phyloP scores from a whole-genome alignment of 371 early-diverging fungal genomes.

The Rhizomucor miehei region DNA sequence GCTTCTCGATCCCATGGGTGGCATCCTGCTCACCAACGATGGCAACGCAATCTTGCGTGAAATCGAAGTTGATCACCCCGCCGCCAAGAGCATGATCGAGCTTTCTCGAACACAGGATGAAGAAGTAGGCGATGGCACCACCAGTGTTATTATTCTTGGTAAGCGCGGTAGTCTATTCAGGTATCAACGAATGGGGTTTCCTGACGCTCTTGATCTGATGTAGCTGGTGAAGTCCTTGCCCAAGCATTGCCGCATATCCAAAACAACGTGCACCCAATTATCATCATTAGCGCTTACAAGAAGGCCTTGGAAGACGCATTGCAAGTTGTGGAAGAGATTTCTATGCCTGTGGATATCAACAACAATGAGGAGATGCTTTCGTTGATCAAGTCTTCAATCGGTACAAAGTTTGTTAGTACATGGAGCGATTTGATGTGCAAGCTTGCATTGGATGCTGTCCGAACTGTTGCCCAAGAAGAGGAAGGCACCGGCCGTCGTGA shows the following conservation, averaged over 20 bases:
- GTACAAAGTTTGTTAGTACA: constrained; percentile 96
- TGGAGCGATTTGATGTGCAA: constrained; percentile 98
- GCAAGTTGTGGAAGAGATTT: constrained; percentile 79
- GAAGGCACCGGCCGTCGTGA: constrained; percentile 73
- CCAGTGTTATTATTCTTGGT: constrained; percentile 98
- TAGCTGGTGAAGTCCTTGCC: constrained; percentile 95
- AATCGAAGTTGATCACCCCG: constrained; percentile 99
- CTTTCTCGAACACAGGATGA: constrained; percentile 99
- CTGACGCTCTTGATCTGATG: constrained; percentile 4
- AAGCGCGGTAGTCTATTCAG: constrained; percentile 12
- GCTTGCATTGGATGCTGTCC: constrained; percentile 96
- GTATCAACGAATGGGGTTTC: background rate
- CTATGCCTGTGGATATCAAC: constrained; percentile 79
- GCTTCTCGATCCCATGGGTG: constrained; percentile 99
- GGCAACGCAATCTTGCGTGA: constrained; percentile 99
- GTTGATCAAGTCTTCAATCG: constrained; percentile 90
- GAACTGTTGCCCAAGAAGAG: constrained; percentile 78
- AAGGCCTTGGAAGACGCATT: constrained; percentile 92
- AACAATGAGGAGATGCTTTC: constrained; percentile 87
- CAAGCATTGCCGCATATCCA: constrained; percentile 92
- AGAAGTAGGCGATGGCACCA: constrained; percentile 99
- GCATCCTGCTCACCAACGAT: constrained; percentile 99
- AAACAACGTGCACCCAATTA: constrained; percentile 98
- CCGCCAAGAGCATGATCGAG: constrained; percentile 99
- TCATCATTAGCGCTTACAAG: constrained; percentile 93